These are phyloP conservation scores for Fusarium redolens DNA, from an alignment of 2,329 filamentous ascomycete genomes.

Conservation along the genomic window DNA sequence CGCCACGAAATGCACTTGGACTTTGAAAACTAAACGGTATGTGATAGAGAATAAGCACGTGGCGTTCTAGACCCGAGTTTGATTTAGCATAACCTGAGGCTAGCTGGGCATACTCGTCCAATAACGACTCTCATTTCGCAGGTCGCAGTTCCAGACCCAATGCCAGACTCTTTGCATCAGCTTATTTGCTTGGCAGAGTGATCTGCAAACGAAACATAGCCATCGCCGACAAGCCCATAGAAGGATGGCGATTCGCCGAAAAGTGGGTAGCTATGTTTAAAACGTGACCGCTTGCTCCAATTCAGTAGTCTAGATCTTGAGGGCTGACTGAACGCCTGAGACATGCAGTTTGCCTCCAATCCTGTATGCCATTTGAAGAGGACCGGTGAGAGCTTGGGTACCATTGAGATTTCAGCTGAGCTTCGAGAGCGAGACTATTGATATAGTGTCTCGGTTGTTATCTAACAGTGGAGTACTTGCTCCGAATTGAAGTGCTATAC, in stretches of 20 bases:
- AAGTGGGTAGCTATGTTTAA: no score
- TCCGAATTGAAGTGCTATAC: background rate
- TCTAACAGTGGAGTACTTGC: background rate
- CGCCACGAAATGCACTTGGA: background rate
- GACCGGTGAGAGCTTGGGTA: background rate
- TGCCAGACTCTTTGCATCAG: background rate
- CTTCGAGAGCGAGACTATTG: rapidly evolving
- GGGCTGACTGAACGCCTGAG: background rate
- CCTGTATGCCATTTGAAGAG: no score
- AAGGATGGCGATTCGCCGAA: no score
- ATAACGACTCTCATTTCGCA: no score
- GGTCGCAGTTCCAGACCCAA: rapidly evolving
- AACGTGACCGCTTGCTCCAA: background rate
- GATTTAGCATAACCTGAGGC: background rate
- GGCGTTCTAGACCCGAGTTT: background rate
- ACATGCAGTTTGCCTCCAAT: background rate
- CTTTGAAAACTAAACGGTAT: background rate
- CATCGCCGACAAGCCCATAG: no score
- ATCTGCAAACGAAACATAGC: no score
- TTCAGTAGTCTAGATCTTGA: no score
- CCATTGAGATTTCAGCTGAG: background rate
- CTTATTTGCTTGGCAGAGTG: background rate
- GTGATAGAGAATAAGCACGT: background rate
- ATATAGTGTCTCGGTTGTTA: background rate
- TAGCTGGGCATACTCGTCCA: background rate